Evolutionary conservation across 768 basidiomycete genomes (phyloP).

Genomic region (Boletus patriciae): DNA sequence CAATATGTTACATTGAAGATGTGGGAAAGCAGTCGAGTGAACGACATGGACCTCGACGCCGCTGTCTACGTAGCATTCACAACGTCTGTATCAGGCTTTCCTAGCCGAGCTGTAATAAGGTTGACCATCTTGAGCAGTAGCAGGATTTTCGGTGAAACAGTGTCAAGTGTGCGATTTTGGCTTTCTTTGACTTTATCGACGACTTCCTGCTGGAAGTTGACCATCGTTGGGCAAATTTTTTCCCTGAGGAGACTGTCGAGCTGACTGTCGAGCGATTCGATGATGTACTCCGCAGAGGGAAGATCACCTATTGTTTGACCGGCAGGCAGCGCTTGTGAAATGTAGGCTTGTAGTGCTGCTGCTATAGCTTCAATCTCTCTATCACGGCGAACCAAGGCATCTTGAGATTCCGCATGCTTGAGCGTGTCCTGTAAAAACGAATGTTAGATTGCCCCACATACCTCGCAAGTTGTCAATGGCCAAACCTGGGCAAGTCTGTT

Average conservation of each 20-base stretch:
- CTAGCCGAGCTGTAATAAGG: conserved; percentile 29
- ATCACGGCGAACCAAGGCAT: conserved; percentile 17
- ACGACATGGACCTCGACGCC: background rate
- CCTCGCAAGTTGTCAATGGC: background rate
- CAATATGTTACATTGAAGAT: background rate
- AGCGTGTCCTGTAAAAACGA: conserved; percentile 13
- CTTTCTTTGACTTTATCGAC: conserved; percentile 21
- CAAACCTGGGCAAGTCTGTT: conserved; percentile 29
- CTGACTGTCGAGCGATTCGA: conserved; percentile 26
- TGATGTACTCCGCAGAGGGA: conserved; percentile 32
- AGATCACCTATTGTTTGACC: conserved; percentile 12
- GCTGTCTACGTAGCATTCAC: conserved; percentile 5
- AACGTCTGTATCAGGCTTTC: conserved; percentile 17
- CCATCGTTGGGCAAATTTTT: conserved; percentile 20
- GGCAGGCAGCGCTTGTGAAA: conserved; percentile 26
- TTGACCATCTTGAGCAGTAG: conserved; percentile 33
- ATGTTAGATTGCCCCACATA: background rate
- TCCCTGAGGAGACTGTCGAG: conserved; percentile 29
- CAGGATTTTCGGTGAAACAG: conserved; percentile 27
- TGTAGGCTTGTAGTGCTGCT: conserved; percentile 32
- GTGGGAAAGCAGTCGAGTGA: background rate
- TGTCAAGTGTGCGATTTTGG: conserved; percentile 23
- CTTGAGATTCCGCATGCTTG: conserved; percentile 13
- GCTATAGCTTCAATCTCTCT: conserved; percentile 33
- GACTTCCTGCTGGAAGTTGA: conserved; percentile 27